Conservation (phyloP, 208 protist genomes). For the Leishmania turanica region DNA sequence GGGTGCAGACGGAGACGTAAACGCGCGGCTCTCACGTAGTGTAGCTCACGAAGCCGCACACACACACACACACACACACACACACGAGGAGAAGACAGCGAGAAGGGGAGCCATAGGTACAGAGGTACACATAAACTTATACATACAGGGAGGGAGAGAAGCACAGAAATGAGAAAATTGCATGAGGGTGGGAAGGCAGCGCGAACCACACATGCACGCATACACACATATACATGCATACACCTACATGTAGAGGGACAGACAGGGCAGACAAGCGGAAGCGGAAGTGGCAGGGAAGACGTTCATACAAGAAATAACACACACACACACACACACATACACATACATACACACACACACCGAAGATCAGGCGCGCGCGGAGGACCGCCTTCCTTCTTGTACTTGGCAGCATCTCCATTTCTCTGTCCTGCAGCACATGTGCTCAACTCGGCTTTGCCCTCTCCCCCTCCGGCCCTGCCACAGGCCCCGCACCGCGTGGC, state of each 20-base stretch:
- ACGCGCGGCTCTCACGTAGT: not conserved
- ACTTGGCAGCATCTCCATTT: no score
- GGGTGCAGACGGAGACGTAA: not conserved
- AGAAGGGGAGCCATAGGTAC: not conserved
- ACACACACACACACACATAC: not conserved
- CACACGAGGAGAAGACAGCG: not conserved
- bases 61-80: not conserved
- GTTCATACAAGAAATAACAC: not conserved
- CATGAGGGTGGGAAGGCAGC: not conserved
- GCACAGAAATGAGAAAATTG: not conserved
- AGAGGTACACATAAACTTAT: not conserved
- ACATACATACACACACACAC: not conserved
- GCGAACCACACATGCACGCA: no score
- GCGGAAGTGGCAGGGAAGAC: not conserved
- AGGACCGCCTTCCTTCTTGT: no score
- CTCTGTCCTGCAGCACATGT: not conserved
- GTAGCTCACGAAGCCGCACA: not conserved
- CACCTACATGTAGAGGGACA: no score
- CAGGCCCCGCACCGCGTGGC: not conserved
- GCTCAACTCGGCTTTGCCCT: not conserved
- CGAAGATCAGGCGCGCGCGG: no score
- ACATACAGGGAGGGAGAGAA: not conserved
- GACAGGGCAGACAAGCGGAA: not conserved
- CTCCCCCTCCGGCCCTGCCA: not conserved
- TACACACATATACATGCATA: no score